Percentiles rank a stretch among this genome's conserved stretches.
phyloP scores from a whole-genome alignment of 495 filamentous ascomycete species.

The Tuber indicum region DNA sequence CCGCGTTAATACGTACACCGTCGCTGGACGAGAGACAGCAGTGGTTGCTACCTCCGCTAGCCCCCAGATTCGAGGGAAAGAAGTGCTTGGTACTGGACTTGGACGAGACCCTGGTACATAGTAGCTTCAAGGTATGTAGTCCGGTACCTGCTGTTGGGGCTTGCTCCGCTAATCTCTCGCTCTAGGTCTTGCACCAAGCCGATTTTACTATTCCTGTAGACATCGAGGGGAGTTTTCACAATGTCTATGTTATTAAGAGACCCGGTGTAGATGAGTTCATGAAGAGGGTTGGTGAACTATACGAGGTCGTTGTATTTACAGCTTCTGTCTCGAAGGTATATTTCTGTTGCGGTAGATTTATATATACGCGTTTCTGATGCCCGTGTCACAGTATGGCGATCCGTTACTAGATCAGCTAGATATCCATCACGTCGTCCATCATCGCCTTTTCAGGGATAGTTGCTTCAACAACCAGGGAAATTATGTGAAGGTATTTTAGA shows the following conservation, averaged over 20 bases:
- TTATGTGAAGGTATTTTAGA: constrained; percentile 72
- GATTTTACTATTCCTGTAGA: constrained; percentile 99
- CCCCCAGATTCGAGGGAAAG: constrained; percentile 68
- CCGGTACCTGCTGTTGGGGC: constrained; percentile 9
- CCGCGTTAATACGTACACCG: constrained; percentile 21
- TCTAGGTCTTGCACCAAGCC: constrained; percentile 88
- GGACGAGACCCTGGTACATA: constrained; percentile 98
- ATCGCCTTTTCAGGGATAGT: constrained; percentile 93
- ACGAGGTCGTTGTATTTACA: constrained; percentile 98
- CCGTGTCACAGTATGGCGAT: constrained; percentile 73
- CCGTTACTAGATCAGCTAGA: constrained; percentile 94
- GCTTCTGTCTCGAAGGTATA: constrained; percentile 96
- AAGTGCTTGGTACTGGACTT: constrained; percentile 96
- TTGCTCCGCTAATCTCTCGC: constrained; percentile 37
- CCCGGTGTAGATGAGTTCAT: constrained; percentile 97
- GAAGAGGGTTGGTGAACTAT: constrained; percentile 95
- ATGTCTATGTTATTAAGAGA: constrained; percentile 98
- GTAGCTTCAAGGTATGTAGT: constrained; percentile 85
- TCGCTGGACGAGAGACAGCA: constrained; percentile 44
- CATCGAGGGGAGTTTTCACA: constrained; percentile 98
- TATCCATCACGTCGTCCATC: constrained; percentile 94
- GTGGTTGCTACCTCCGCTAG: constrained; percentile 71
- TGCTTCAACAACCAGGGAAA: constrained; percentile 99
- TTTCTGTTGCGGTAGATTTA: neutral
- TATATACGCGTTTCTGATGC: constrained; percentile 14